Evolutionary conservation across 2,329 filamentous ascomycete species (phyloP).

Genomic region (Sporothrix variecibatus): DNA sequence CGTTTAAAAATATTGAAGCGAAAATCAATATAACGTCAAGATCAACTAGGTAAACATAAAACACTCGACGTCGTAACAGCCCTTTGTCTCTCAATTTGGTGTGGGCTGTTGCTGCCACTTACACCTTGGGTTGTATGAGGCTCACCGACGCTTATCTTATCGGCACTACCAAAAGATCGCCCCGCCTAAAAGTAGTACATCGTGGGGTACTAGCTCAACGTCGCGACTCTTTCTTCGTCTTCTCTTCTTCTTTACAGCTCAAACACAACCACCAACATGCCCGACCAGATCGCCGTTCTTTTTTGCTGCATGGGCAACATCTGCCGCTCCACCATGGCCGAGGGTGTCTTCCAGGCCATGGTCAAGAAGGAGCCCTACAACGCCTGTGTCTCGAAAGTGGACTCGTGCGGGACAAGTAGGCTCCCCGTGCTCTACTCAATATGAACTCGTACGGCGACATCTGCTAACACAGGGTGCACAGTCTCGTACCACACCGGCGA

Average conservation of each 20-base stretch:
- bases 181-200: neutral
- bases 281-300: constrained; percentile 65
- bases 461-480: constrained; percentile 33
- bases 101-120: neutral
- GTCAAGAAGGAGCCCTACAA: constrained; percentile 62
- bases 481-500: constrained; percentile 81
- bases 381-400: constrained; percentile 65
- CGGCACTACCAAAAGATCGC: neutral
- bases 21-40: no score
- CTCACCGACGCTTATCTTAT: constrained; percentile 7
- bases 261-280: constrained; percentile 31
- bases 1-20: no score
- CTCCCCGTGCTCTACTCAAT: neutral
- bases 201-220: constrained; percentile 4
- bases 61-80: no score
- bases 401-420: constrained; percentile 77
- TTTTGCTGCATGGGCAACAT: constrained; percentile 99
- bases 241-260: neutral
- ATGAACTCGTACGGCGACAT: neutral
- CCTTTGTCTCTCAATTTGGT: neutral
- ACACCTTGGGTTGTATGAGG: neutral
- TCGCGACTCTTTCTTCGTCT: neutral
- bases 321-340: constrained; percentile 91
- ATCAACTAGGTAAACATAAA: no score
- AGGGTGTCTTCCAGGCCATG: constrained; percentile 83